These are phyloP conservation scores for Tulasnella sp. DNA, from an alignment of 768 basidiomycete species.

Conservation along the genomic window DNA sequence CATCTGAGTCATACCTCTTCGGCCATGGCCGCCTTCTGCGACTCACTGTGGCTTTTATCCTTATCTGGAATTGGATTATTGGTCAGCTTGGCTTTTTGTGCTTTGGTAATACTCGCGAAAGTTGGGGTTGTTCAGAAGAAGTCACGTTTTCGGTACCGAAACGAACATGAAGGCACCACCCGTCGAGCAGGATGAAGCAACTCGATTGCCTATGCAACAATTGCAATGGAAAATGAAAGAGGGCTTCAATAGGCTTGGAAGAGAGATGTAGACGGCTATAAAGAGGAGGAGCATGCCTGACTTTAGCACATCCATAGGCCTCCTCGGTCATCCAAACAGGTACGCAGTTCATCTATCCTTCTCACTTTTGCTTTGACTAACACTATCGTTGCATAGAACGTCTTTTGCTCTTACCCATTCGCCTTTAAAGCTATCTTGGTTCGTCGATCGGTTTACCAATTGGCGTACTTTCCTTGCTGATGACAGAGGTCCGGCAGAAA, in stretches of 20 bases:
- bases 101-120: neutral
- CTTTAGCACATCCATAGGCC: neutral
- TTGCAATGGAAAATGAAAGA: neutral
- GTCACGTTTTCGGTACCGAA: neutral
- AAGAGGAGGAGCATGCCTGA: neutral
- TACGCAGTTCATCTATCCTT: neutral
- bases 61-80: neutral
- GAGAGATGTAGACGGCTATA: neutral
- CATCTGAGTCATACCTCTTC: neutral
- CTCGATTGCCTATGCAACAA: neutral
- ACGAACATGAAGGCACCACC: neutral
- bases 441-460: neutral
- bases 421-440: neutral
- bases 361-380: neutral
- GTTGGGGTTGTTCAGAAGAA: neutral
- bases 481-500: neutral
- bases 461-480: neutral
- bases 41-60: neutral
- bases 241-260: neutral
- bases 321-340: neutral
- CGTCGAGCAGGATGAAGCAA: neutral
- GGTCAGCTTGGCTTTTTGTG: neutral
- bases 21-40: neutral
- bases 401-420: neutral
- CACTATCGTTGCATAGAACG: neutral